Evolutionary conservation across 805 yeast species (phyloP), one percentile per base, ranked within the genome.

Genomic region (Metschnikowia cubensis): DNA sequence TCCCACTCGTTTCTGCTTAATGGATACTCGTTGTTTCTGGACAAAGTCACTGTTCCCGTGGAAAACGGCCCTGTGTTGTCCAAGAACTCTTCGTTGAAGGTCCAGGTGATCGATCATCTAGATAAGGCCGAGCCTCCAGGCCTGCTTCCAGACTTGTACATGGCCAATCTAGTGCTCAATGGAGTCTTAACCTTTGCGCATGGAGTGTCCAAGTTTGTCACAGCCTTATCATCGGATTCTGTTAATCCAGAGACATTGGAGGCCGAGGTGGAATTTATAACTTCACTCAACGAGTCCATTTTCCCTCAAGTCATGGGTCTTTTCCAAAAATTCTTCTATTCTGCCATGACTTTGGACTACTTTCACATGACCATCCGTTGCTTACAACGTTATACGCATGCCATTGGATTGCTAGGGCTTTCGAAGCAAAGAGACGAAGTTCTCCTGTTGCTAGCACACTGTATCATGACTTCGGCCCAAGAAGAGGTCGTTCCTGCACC

Each of bases 81-180:
- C 0, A 62, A 65, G 14, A 65, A 70, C 3, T 64, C 63, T 10
- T 78, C 87, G 0, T 66, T 78, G 42, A 80, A 82, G 56, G 73
- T 84, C 0, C 69, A 82, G 13, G 77, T 82, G 50, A 72, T 91
- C 31, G 97, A 92, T 49, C 79, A 84, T 47, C 73, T 94, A 21
- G 98, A 92, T 62, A 90, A 90, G 59, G 58, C 71, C 0, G 95
- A 87, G 25, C 84, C 96, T 0, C 97, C 97, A 0, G 60, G 72
- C 1, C 69, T 76, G 2, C 55, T 70, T 13, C 87, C 94, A 2
- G 72, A 71, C 5, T 77, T 85, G 0, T 91, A 94, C 50, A 52
- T 70, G 51, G 65, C 81, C 1, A 70, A 80, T 62, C 71, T 92
- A 33, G 74, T 87, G 0, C 69, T 83, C 44, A 71, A 73, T 14